Base-by-base conservation (phyloP, 495 filamentous ascomycete species). In the Penicillium riverlandense region DNA sequence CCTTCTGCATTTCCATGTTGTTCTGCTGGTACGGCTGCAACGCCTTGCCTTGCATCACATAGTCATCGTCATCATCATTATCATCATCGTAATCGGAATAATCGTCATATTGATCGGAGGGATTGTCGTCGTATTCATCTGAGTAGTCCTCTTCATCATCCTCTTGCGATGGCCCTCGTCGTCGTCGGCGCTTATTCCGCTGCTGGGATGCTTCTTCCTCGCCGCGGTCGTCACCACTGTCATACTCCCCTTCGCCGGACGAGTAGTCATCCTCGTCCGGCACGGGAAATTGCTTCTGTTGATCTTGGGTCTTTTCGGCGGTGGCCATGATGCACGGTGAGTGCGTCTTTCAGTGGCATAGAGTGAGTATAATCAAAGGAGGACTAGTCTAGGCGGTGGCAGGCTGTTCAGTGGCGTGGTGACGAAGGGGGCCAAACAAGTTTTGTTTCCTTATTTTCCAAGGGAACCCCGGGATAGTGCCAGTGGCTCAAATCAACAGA, bases 21-120 rank as follows among this genome's bases (percentile, higher is more conserved):
- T 37, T 36, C 22, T 54, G 38, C 41, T 57, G 54, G 35, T 75
- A 79, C 2, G 64, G 64, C 47, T 74, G 67, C 65, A 78, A 70
- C 31, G 62, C 55, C n/a, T 61, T 59, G 43, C 40, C 49, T 15
- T 52, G 42, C 11, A 43, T 37, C 1, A 46, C 41, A 15, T 61
- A 55, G 29, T 64, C 55, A 4, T 22, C 22, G 22, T 3, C 22
- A 4, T 22, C 22, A 6, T 22, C 22, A 22, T 22, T 6, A 22
- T 22, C 6, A 6, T 22, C 22, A 6, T 22, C 22, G 6, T 22
- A 22, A 16, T 55, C 52, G 36, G 51, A 52, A 38, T 58, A 50
- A 12, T 54, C 47, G 13, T 55, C 40, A 14, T 53, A 37, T 28
- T 57, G 57, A 47, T 70, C 66, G 10, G 32, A 34, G 32, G 36